Conservation (phyloP, 108 stramenopile genomes). For the Bacterosira constricta region DNA sequence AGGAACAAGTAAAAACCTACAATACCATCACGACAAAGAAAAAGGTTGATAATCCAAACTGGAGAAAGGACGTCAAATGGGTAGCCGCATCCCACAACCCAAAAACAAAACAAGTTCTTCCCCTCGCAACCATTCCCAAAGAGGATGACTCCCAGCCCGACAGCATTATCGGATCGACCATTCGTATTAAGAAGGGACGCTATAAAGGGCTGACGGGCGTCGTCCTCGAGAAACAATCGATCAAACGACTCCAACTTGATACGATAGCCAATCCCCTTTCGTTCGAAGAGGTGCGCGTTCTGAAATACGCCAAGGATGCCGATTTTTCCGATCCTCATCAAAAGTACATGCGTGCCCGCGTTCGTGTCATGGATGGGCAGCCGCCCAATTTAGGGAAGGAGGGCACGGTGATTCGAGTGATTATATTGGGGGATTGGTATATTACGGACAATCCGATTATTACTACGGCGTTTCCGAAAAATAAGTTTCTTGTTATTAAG, state of each 20-base stretch:
- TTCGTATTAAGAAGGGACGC: not conserved
- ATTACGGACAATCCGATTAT: conserved; percentile 25
- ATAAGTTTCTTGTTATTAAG: conserved; percentile 24
- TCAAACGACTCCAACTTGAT: conserved; percentile 1
- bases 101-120: no score
- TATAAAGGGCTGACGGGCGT: conserved; percentile 1
- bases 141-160: not conserved
- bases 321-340: not conserved
- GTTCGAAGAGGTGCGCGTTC: conserved; percentile 8
- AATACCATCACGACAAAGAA: not conserved
- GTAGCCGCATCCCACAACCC: no score
- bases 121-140: not conserved
- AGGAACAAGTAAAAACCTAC: no score
- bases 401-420: conserved; percentile 5
- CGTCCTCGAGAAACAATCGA: not conserved
- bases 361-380: not conserved
- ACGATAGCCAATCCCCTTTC: not conserved
- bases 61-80: not conserved
- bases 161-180: not conserved
- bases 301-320: not conserved
- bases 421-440: conserved; percentile 28
- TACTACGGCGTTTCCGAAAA: not conserved
- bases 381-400: not conserved
- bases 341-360: conserved; percentile 34
- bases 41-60: no score